Evolutionary conservation across 1,284 basidiomycete genomes (phyloP).

Genomic region (Grifola frondosa): DNA sequence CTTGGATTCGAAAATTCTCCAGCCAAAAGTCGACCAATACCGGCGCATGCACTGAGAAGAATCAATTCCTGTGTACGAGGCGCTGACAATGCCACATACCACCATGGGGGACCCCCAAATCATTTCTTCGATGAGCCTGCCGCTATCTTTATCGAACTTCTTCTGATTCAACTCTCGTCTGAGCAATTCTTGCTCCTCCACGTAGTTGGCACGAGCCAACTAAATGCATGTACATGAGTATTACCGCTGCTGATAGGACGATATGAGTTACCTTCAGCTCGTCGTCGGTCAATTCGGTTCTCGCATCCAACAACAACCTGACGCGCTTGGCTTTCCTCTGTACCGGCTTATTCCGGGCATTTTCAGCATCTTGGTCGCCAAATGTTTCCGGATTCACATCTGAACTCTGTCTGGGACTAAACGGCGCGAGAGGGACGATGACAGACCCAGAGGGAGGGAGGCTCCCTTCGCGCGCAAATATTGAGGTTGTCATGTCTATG

Average conservation of each 20-base stretch:
- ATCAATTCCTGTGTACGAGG: no score
- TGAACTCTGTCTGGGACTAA: conserved; percentile 15
- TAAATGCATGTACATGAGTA: conserved; percentile 27
- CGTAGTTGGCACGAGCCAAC: conserved; percentile 66
- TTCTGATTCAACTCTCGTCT: conserved; percentile 52
- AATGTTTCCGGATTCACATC: conserved; percentile 6
- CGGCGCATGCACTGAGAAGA: conserved; percentile 56
- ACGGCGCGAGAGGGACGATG: conserved; percentile 25
- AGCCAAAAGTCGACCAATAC: conserved; percentile 70
- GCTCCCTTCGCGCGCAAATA: no score
- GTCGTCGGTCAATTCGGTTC: conserved; percentile 76
- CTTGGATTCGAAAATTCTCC: conserved; percentile 64
- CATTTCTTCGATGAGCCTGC: conserved; percentile 56
- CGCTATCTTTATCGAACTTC: conserved; percentile 54
- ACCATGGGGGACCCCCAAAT: conserved; percentile 67
- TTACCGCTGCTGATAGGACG: neutral
- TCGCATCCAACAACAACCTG: conserved; percentile 50
- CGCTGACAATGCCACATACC: conserved; percentile 42
- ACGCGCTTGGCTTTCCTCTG: conserved; percentile 37
- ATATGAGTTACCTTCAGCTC: conserved; percentile 60
- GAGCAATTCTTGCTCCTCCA: conserved; percentile 57
- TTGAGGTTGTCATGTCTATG: no score
- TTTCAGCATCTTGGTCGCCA: conserved; percentile 7
- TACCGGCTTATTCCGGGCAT: conserved; percentile 41
- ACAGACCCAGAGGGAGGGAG: conserved; percentile 20